A percentile compares a stretch with the other conserved stretches of the same genome.
Evolutionary conservation across 2,329 filamentous ascomycete species (phyloP).

Genomic region (Trichoderma sp.): DNA sequence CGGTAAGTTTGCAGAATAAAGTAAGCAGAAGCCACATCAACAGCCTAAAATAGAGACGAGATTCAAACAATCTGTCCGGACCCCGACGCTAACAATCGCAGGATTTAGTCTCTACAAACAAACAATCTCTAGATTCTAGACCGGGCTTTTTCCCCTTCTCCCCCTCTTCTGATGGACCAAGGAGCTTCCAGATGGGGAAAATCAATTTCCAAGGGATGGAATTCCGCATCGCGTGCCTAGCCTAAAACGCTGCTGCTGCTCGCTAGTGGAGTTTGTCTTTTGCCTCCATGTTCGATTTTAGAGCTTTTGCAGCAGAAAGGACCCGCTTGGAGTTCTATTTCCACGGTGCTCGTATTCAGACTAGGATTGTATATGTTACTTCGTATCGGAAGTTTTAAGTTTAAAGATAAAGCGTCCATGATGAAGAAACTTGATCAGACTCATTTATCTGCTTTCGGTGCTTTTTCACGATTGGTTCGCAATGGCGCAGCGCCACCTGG

Average conservation of each 20-base stretch:
- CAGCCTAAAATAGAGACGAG: neutral
- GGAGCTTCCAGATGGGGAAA: conserved; percentile 14
- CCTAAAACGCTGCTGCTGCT: neutral
- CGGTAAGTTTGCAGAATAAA: neutral
- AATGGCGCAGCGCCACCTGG: neutral
- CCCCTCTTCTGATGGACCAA: neutral
- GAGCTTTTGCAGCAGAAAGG: neutral
- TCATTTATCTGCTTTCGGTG: neutral
- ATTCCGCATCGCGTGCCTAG: neutral
- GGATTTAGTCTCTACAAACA: neutral
- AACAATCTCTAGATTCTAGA: neutral
- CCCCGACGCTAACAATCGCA: neutral
- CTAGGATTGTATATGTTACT: neutral
- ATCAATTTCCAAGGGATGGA: neutral
- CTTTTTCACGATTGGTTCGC: neutral
- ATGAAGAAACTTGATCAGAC: neutral
- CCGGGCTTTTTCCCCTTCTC: neutral
- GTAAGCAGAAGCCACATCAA: neutral
- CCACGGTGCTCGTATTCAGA: neutral
- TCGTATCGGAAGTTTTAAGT: neutral
- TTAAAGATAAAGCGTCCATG: neutral
- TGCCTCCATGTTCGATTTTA: neutral
- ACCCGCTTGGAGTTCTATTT: neutral
- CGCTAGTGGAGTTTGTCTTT: neutral
- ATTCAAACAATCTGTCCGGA: neutral